These are phyloP conservation scores for Jackrogersella minutella DNA, from an alignment of 495 filamentous ascomycete species.

Conservation along the genomic window DNA sequence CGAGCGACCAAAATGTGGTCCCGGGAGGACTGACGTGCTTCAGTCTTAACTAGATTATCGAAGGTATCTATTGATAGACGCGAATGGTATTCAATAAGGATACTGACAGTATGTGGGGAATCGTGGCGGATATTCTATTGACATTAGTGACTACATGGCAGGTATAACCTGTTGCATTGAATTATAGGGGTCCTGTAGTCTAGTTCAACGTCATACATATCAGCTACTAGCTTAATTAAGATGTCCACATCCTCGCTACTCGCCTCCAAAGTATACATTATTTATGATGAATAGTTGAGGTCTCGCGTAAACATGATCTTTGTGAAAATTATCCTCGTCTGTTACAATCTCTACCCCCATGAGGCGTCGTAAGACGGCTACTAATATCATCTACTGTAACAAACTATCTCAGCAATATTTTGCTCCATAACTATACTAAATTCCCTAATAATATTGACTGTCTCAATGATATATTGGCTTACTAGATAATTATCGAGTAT, in stretches of 20 bases:
- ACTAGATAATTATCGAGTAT: too few species aligned
- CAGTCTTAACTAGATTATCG: not conserved
- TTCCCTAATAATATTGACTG: too few species aligned
- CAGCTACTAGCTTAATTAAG: not conserved
- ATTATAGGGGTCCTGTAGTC: not conserved
- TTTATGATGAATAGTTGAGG: too few species aligned
- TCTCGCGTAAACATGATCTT: too few species aligned
- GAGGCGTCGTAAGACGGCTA: too few species aligned
- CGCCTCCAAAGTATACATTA: too few species aligned
- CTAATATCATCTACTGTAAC: too few species aligned
- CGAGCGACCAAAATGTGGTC: not conserved
- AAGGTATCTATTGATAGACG: not conserved
- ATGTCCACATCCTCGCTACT: not conserved
- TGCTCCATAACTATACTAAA: too few species aligned
- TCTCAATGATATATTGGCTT: too few species aligned
- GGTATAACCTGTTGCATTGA: not conserved
- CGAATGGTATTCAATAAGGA: not conserved
- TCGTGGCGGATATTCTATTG: not conserved
- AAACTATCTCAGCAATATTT: too few species aligned
- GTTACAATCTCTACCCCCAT: too few species aligned
- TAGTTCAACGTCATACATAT: not conserved
- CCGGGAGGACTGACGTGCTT: not conserved
- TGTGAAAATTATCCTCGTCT: too few species aligned
- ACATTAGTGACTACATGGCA: not conserved
- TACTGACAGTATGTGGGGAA: not conserved